These are phyloP conservation scores for Colletotrichum musicola DNA, from an alignment of 2,329 filamentous ascomycete species.

Conservation along the genomic window DNA sequence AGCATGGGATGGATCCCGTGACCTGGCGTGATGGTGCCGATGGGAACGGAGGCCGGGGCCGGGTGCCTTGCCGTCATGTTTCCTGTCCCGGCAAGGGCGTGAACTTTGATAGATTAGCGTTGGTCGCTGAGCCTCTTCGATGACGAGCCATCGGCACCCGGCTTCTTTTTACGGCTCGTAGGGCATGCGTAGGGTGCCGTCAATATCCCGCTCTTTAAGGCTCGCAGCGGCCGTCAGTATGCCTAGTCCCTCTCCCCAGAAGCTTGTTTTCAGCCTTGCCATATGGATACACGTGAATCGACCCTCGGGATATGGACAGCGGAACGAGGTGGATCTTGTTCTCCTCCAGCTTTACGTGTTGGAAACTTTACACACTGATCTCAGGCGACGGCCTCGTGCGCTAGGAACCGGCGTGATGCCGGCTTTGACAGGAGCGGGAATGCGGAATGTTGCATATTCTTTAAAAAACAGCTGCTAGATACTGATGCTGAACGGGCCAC, in stretches of 20 bases:
- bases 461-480: too few relatives aligned
- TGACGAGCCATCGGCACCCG: neutral
- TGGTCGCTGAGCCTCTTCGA: neutral
- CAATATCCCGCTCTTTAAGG: neutral
- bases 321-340: neutral
- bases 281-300: neutral
- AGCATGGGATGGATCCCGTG: too few relatives aligned
- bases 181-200: neutral
- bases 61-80: neutral
- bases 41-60: neutral
- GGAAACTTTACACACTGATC: too few relatives aligned
- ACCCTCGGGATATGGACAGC: conserved; percentile 3
- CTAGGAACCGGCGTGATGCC: too few relatives aligned
- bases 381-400: too few relatives aligned
- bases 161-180: neutral
- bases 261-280: neutral
- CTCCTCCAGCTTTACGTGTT: neutral
- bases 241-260: neutral
- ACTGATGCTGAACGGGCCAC: neutral
- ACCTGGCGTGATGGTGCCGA: neutral
- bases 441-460: too few relatives aligned
- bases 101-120: neutral
- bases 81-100: neutral
- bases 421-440: too few relatives aligned
- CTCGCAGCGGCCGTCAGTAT: neutral